A percentile compares a stretch with the other conserved stretches of the same genome.
These are phyloP conservation scores for Cryptomeria japonica DNA, from an alignment of 75 land plant genomes.

Conservation along the genomic window DNA sequence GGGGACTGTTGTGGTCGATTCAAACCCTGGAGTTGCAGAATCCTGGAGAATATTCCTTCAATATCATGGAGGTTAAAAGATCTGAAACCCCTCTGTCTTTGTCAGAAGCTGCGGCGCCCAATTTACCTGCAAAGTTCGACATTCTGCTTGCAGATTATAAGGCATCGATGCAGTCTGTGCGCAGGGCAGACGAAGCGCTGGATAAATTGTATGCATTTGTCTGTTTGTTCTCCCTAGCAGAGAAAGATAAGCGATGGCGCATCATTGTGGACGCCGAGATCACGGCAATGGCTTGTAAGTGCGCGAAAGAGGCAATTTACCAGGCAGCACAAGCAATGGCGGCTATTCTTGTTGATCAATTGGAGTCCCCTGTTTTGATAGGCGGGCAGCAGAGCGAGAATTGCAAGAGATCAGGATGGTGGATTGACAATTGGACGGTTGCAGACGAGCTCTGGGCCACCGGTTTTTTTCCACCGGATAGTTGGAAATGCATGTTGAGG, in stretches of 20 bases:
- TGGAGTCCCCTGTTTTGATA: not conserved
- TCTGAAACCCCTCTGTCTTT: not conserved
- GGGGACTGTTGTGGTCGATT: not conserved
- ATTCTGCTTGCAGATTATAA: not conserved
- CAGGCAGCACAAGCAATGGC: no score
- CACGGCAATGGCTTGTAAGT: not conserved
- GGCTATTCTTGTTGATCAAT: no score
- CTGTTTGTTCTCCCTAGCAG: no score
- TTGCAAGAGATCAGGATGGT: not conserved
- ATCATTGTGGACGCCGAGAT: not conserved
- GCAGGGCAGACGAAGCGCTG: not conserved
- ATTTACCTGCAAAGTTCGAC: not conserved
- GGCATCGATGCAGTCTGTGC: no score
- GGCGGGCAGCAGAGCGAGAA: not conserved
- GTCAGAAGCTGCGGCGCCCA: not conserved
- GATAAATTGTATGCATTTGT: not conserved
- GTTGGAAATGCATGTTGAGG: not conserved
- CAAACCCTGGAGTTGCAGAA: not conserved
- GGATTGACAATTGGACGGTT: not conserved
- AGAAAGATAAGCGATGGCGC: no score
- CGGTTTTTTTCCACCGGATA: not conserved
- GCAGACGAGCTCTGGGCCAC: not conserved
- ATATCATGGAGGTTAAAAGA: not conserved
- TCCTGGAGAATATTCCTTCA: not conserved
- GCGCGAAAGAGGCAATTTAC: no score